A percentile compares a stretch with the other conserved stretches of the same genome.
phyloP scores from a whole-genome alignment of 2,329 filamentous ascomycete species.

The Huntiella savannae region DNA sequence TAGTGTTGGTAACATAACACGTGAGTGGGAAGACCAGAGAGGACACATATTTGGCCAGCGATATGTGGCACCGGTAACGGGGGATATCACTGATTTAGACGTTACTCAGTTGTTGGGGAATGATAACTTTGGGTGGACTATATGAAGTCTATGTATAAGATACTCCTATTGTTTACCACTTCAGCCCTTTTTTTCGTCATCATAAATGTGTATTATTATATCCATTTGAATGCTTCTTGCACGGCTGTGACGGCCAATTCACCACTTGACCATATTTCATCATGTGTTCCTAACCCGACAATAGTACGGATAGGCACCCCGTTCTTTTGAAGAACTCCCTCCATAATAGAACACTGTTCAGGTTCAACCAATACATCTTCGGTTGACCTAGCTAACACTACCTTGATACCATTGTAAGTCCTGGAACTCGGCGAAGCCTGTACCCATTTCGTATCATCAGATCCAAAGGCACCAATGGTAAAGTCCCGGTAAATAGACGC shows the following conservation, averaged over 20 bases:
- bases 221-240: background rate
- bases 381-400: conserved; percentile 1
- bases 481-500: conserved; percentile 23
- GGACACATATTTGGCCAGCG: no score
- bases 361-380: conserved; percentile 6
- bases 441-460: conserved; percentile 20
- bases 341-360: conserved; percentile 5
- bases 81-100: no score
- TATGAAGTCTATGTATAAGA: no score
- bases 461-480: conserved; percentile 27
- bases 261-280: conserved; percentile 8
- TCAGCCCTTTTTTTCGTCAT: no score
- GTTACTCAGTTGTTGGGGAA: no score
- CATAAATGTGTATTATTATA: no score
- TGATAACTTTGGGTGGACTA: no score
- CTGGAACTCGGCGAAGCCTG: conserved; percentile 21
- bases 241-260: background rate
- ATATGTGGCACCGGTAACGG: no score
- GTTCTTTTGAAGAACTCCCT: background rate
- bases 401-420: background rate
- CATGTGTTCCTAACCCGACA: conserved; percentile 2
- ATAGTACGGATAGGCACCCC: background rate
- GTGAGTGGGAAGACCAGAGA: no score
- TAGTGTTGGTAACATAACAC: no score
- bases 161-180: no score